A percentile compares a stretch with the other conserved stretches of the same genome.
These are phyloP conservation scores for Dillenia turbinata DNA, from an alignment of 164 flowering plant genomes.

Conservation along the genomic window DNA sequence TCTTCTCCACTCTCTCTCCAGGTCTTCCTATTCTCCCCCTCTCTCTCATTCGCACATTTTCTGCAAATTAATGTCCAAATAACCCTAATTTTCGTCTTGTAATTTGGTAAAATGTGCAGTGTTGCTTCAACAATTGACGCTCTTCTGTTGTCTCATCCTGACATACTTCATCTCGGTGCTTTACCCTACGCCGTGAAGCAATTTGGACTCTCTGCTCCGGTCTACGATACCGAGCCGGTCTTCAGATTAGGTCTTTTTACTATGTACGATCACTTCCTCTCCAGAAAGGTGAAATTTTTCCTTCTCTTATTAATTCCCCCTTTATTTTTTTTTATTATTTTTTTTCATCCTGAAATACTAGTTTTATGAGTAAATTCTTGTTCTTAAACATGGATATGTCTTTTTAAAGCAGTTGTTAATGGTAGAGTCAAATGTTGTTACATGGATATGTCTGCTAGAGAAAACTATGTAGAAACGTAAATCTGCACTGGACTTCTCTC, in stretches of 20 bases:
- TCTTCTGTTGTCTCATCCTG: conserved; percentile 79
- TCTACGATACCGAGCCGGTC: conserved; percentile 89
- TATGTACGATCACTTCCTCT: conserved; percentile 88
- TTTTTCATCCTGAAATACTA: not conserved
- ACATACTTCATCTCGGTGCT: conserved; percentile 93
- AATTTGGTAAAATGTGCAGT: conserved; percentile 29
- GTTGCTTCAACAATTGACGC: conserved; percentile 83
- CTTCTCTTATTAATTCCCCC: not conserved
- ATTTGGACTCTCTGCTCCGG: conserved; percentile 80
- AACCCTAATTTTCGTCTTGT: not conserved
- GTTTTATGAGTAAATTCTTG: no score
- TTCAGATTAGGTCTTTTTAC: conserved; percentile 82
- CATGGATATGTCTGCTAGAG: no score
- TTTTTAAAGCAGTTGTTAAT: no score
- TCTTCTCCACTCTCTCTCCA: conserved; percentile 84
- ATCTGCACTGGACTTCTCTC: no score
- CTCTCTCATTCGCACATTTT: conserved; percentile 1
- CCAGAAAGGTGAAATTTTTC: conserved; percentile 61
- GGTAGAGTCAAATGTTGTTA: no score
- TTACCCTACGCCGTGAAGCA: conserved; percentile 89
- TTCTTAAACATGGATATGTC: no score
- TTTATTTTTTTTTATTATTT: not conserved
- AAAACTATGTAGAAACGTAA: no score
- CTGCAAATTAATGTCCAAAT: not conserved
- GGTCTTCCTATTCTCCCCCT: conserved; percentile 25